These are phyloP conservation scores for Eucalyptus erythrocorys DNA, from an alignment of 345 rosid genomes.

Conservation along the genomic window DNA sequence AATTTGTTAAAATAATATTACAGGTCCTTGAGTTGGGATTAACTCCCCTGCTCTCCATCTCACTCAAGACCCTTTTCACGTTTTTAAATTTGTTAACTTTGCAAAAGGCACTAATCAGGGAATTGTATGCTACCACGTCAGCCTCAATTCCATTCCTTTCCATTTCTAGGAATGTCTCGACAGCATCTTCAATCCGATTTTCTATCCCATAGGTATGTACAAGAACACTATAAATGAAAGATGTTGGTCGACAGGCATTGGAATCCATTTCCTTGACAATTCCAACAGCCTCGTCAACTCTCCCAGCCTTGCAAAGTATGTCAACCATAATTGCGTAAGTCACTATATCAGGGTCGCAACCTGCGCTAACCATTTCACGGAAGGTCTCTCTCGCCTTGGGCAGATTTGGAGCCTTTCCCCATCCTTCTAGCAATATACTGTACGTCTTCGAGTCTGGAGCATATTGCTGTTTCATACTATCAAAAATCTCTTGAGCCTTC, in stretches of 20 bases:
- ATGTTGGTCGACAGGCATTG: conserved; percentile 38
- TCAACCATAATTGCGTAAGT: conserved; percentile 85
- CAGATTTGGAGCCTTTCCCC: conserved; percentile 86
- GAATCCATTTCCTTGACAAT: conserved; percentile 57
- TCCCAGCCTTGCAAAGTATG: conserved; percentile 76
- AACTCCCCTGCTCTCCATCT: conserved; percentile 56
- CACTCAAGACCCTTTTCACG: conserved; percentile 54
- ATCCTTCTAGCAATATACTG: conserved; percentile 80
- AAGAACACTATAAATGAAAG: conserved; percentile 76
- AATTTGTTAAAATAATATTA: conserved; percentile 49
- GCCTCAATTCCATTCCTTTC: conserved; percentile 56
- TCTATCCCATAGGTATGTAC: conserved; percentile 75
- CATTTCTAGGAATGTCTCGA: conserved; percentile 71
- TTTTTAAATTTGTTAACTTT: conserved; percentile 60
- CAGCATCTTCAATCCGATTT: conserved; percentile 71
- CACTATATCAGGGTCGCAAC: conserved; percentile 77
- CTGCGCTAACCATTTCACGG: conserved; percentile 50
- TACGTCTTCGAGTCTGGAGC: conserved; percentile 59
- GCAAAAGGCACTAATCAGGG: conserved; percentile 71
- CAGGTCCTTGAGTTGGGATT: conserved; percentile 67
- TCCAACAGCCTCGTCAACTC: conserved; percentile 80
- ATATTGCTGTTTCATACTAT: conserved; percentile 42
- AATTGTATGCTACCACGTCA: conserved; percentile 71
- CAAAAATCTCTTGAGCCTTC: conserved; percentile 84
- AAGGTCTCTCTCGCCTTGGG: conserved; percentile 79